These are phyloP conservation scores for Acacia confusa DNA, from an alignment of 306 rosid genomes.

Conservation along the genomic window DNA sequence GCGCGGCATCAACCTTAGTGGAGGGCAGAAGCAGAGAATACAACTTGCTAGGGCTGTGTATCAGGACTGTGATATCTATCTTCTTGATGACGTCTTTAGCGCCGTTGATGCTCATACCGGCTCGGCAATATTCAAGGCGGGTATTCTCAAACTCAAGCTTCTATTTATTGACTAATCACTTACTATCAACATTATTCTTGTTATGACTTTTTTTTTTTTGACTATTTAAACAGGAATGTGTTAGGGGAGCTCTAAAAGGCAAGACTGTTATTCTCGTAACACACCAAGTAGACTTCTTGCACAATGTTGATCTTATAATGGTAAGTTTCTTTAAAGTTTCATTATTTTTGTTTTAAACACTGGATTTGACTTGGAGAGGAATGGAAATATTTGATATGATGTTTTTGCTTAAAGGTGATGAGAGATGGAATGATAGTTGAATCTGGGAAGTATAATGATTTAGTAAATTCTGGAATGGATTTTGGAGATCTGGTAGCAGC, in stretches of 20 bases:
- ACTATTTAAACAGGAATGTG: slow-evolving; percentile 73
- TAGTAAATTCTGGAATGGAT: slow-evolving; percentile 66
- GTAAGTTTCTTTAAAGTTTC: slow-evolving; percentile 40
- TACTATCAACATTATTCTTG: background rate
- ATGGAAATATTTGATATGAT: slow-evolving; percentile 1
- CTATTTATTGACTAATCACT: background rate
- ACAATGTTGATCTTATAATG: slow-evolving; percentile 78
- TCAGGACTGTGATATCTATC: slow-evolving; percentile 85
- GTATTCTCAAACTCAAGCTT: background rate
- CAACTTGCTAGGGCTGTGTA: slow-evolving; percentile 95
- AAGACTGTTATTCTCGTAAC: slow-evolving; percentile 88
- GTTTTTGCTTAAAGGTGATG: slow-evolving; percentile 67
- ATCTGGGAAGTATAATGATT: slow-evolving; percentile 74
- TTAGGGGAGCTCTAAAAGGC: slow-evolving; percentile 73
- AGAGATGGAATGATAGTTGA: slow-evolving; percentile 79
- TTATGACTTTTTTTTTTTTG: background rate
- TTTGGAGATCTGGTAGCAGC: slow-evolving; percentile 83
- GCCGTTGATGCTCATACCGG: slow-evolving; percentile 99
- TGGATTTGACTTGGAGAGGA: background rate
- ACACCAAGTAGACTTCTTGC: slow-evolving; percentile 98
- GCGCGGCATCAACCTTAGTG: slow-evolving; percentile 96
- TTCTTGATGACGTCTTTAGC: slow-evolving; percentile 92
- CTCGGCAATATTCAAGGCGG: slow-evolving; percentile 86
- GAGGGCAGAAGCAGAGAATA: slow-evolving; percentile 95
- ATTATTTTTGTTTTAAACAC: background rate